Conservation (phyloP, 2,329 filamentous ascomycete species). For the Ceratocystiopsis minuta region DNA sequence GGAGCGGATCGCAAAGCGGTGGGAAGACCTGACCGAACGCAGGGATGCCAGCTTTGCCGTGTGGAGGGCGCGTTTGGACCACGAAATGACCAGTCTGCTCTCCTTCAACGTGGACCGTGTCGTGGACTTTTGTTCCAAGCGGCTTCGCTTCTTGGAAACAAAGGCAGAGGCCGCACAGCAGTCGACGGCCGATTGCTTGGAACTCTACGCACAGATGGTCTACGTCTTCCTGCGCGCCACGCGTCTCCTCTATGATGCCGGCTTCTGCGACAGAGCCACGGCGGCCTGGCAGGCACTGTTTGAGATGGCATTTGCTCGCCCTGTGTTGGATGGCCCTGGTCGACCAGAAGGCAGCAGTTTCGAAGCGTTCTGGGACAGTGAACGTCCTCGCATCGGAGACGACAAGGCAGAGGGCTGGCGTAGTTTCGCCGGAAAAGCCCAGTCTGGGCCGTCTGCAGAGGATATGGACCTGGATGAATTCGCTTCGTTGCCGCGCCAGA, state of each 20-base stretch:
- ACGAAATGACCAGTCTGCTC: constrained; percentile 48
- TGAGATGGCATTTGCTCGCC: constrained; percentile 50
- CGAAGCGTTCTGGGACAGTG: constrained; percentile 68
- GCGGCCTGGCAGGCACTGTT: constrained; percentile 71
- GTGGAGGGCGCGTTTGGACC: constrained; percentile 59
- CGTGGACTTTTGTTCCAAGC: constrained; percentile 38
- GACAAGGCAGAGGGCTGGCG: constrained; percentile 51
- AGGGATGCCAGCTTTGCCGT: constrained; percentile 41
- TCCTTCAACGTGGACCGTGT: constrained; percentile 51
- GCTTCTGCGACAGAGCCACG: constrained; percentile 58
- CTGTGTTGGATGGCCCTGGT: constrained; percentile 13
- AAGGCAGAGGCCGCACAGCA: neutral
- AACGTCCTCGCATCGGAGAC: constrained; percentile 65
- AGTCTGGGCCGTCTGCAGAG: constrained; percentile 12
- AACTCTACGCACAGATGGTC: constrained; percentile 26
- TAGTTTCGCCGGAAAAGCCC: constrained; percentile 20
- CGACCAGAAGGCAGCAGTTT: neutral
- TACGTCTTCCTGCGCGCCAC: constrained; percentile 65
- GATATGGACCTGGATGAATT: neutral
- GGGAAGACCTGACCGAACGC: constrained; percentile 28
- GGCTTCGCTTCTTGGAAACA: constrained; percentile 22
- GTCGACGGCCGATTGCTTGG: neutral
- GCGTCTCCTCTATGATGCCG: constrained; percentile 54
- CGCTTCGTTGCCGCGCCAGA: neutral
- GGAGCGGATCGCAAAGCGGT: constrained; percentile 41